A percentile compares a stretch with the other conserved stretches of the same genome.
phyloP scores from a whole-genome alignment of 495 filamentous ascomycete species.

The Penicillium atrosanguineum region DNA sequence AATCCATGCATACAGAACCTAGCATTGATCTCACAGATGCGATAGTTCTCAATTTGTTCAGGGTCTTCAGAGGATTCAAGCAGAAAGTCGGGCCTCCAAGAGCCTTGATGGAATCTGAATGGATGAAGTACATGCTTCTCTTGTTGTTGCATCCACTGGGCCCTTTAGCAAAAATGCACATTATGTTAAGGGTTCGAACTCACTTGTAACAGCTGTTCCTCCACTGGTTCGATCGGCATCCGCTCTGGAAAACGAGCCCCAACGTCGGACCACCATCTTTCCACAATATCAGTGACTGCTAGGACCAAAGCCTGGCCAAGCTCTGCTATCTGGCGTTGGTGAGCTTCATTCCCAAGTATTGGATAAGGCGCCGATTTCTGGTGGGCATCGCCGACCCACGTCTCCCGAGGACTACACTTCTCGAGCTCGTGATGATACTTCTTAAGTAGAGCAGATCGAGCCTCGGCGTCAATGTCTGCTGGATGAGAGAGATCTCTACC shows the following conservation, averaged over 20 bases:
- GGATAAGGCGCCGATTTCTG: slow-evolving; percentile 12
- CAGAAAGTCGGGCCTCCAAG: slow-evolving; percentile 47
- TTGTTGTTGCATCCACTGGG: too few relatives aligned
- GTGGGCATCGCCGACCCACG: slow-evolving; percentile 5
- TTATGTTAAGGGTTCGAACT: neutral
- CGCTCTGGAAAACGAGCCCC: slow-evolving; percentile 30
- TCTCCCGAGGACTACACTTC: neutral
- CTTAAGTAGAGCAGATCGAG: neutral
- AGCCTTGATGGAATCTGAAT: neutral
- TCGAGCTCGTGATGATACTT: slow-evolving; percentile 1
- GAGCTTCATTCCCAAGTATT: slow-evolving; percentile 11
- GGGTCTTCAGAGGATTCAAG: slow-evolving; percentile 19
- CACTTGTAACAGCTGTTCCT: slow-evolving; percentile 32
- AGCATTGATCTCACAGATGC: slow-evolving; percentile 47
- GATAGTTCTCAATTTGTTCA: slow-evolving; percentile 18
- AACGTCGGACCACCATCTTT: slow-evolving; percentile 40
- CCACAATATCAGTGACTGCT: slow-evolving; percentile 38
- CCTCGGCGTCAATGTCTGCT: neutral
- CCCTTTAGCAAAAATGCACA: too few relatives aligned
- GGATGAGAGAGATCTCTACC: neutral
- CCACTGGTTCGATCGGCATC: slow-evolving; percentile 36
- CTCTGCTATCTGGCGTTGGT: slow-evolving; percentile 17
- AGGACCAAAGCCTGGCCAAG: slow-evolving; percentile 26
- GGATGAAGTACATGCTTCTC: too few relatives aligned
- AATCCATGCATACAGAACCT: slow-evolving; percentile 43